These are phyloP conservation scores for Galerina marginata DNA, from an alignment of 768 basidiomycete genomes.

Conservation along the genomic window DNA sequence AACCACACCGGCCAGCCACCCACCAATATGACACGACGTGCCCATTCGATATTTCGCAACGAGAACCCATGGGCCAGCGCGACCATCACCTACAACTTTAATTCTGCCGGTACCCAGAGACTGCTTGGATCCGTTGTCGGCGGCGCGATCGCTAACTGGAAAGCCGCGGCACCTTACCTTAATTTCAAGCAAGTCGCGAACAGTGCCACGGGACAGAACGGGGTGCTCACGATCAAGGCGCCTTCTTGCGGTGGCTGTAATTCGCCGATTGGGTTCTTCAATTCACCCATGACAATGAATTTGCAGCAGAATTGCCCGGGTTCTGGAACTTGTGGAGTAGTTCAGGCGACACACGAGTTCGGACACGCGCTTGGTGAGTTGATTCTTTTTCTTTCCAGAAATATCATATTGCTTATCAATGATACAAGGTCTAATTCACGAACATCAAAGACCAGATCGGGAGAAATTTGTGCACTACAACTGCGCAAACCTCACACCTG, in stretches of 20 bases:
- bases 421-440: conserved; percentile 1
- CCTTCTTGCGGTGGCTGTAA: conserved; percentile 1
- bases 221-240: neutral
- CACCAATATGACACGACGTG: neutral
- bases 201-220: neutral
- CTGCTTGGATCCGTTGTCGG: neutral
- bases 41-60: neutral
- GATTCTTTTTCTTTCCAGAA: neutral
- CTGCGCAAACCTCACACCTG: conserved; percentile 2
- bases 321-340: neutral
- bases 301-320: neutral
- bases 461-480: conserved; percentile 1
- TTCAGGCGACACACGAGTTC: conserved; percentile 4
- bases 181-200: neutral
- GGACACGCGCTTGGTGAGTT: conserved; percentile 1
- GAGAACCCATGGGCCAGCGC: neutral
- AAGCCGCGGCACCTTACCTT: neutral
- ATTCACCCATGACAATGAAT: neutral
- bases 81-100: neutral
- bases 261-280: neutral
- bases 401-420: too few relatives aligned
- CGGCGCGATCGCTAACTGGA: neutral
- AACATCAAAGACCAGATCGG: conserved; percentile 2
- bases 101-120: neutral
- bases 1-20: neutral